These are phyloP conservation scores for Rhizopus delemar DNA, from an alignment of 371 early-diverging fungal species.

Conservation along the genomic window DNA sequence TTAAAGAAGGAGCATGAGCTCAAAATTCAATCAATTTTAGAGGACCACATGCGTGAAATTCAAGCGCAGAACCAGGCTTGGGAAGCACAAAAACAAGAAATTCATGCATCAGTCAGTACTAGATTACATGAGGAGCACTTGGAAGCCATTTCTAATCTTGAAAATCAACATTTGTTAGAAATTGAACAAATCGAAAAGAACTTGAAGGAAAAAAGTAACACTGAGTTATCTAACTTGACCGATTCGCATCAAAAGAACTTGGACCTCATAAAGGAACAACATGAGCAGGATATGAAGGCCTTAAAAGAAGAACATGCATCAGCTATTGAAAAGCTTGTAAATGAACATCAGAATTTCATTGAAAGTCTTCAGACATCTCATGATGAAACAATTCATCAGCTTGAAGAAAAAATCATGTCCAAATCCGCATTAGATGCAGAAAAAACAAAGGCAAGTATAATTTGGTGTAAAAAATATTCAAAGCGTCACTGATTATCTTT, in stretches of 20 bases:
- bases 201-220: neutral
- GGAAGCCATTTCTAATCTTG: neutral
- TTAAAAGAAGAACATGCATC: conserved; percentile 18
- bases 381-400: conserved; percentile 17
- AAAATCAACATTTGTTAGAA: neutral
- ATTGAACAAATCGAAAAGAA: neutral
- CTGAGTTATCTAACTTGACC: neutral
- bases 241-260: conserved; percentile 4
- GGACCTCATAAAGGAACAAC: neutral
- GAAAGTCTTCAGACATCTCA: conserved; percentile 34
- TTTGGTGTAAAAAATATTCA: neutral
- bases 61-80: conserved; percentile 6
- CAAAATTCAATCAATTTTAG: conserved; percentile 6
- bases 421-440: conserved; percentile 16
- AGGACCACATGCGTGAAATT: conserved; percentile 9
- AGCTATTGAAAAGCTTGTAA: conserved; percentile 24
- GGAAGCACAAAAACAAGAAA: conserved; percentile 5
- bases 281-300: conserved; percentile 10
- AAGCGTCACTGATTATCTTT: neutral
- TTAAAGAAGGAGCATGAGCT: neutral
- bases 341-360: conserved; percentile 30
- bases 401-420: conserved; percentile 15
- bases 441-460: conserved; percentile 3
- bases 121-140: conserved; percentile 7
- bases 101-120: neutral